Evolutionary conservation across 2,329 filamentous ascomycete genomes (phyloP).

Genomic region (Sporothrix variecibatus): DNA sequence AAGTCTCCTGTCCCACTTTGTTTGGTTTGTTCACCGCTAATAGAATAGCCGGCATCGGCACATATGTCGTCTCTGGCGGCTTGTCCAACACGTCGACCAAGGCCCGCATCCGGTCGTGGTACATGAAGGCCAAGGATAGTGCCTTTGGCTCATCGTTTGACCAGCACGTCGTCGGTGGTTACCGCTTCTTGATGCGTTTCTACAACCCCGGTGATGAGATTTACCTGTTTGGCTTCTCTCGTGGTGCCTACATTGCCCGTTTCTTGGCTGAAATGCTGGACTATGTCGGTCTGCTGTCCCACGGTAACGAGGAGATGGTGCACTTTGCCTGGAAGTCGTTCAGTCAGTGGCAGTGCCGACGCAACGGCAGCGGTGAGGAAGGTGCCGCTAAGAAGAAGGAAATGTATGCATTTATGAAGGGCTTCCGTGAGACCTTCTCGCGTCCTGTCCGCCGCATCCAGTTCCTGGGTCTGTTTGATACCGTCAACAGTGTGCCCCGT

Average conservation of each 20-base stretch:
- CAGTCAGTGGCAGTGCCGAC: constrained; percentile 68
- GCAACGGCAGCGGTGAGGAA: constrained; percentile 39
- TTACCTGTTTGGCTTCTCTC: constrained; percentile 73
- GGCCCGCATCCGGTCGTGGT: constrained; percentile 65
- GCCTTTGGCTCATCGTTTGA: constrained; percentile 79
- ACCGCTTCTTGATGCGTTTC: constrained; percentile 76
- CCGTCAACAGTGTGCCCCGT: constrained; percentile 75
- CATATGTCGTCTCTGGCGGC: constrained; percentile 65
- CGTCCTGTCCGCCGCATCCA: constrained; percentile 71
- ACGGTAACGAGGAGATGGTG: constrained; percentile 84
- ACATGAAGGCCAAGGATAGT: constrained; percentile 73
- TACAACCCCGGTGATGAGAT: constrained; percentile 66
- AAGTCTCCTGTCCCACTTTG: constrained; percentile 23
- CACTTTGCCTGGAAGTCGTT: constrained; percentile 83
- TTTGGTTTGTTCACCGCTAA: neutral
- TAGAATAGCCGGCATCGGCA: constrained; percentile 65
- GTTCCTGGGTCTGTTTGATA: constrained; percentile 80
- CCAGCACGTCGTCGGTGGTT: constrained; percentile 80
- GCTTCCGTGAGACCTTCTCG: constrained; percentile 79
- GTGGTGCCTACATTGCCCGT: constrained; percentile 71
- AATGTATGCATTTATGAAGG: constrained; percentile 74
- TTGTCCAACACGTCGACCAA: constrained; percentile 58
- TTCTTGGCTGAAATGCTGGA: constrained; percentile 85
- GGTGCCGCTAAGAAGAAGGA: constrained; percentile 48
- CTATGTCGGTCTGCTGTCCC: constrained; percentile 74